Conservation (phyloP, 345 rosid genomes). For the Populus pruinosa region DNA sequence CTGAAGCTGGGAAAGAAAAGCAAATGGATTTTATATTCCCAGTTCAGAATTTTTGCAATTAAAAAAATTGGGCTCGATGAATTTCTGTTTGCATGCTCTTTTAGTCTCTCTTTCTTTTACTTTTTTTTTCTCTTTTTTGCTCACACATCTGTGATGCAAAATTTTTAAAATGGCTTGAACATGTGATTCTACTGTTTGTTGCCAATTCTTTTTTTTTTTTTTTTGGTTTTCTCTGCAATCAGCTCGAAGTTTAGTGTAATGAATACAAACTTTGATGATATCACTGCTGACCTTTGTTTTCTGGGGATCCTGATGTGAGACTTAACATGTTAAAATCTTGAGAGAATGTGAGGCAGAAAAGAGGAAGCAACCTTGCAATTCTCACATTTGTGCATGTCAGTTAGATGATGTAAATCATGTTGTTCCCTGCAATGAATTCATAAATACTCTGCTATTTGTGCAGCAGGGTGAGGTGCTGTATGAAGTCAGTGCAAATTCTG, state of each 20-base stretch:
- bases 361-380: neutral
- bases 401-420: neutral
- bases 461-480: slow-evolving; percentile 75
- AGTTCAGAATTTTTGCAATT: too few species aligned
- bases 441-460: slow-evolving; percentile 5
- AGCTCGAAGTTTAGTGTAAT: neutral
- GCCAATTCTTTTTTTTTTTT: neutral
- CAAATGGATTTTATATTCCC: too few species aligned
- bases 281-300: neutral
- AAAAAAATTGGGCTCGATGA: neutral
- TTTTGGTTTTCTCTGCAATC: neutral
- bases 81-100: neutral
- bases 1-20: too few species aligned
- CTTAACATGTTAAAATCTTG: neutral
- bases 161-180: neutral
- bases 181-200: neutral
- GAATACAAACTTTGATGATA: neutral
- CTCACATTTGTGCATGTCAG: neutral
- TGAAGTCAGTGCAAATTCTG: slow-evolving; percentile 71
- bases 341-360: too few species aligned
- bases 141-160: neutral
- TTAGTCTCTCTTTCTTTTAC: too few species aligned
- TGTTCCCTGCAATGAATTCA: neutral
- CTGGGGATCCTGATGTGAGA: neutral
- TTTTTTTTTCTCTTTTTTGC: neutral